A percentile compares a stretch with the other conserved stretches of the same genome.
Evolutionary conservation across 148 eudicot genomes (phyloP).

Genomic region (Cornus florida): DNA sequence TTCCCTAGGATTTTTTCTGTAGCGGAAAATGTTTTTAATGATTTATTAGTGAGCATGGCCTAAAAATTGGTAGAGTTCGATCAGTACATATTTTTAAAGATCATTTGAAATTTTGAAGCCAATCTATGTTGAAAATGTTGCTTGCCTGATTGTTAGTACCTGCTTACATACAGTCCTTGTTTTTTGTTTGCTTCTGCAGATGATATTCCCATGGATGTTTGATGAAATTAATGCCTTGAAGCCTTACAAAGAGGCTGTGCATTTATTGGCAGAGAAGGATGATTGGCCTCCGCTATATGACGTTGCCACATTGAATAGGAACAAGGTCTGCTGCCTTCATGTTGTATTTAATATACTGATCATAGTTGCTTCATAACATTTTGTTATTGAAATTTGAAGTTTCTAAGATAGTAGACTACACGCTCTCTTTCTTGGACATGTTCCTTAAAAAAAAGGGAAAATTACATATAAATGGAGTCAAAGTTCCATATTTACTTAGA

Average conservation of each 20-base stretch:
- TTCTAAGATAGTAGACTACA: background rate
- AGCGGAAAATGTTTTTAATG: background rate
- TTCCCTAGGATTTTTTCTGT: background rate
- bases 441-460: too few species aligned
- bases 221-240: slow-evolving; percentile 76
- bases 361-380: too few species aligned
- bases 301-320: slow-evolving; percentile 45
- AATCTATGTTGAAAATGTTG: background rate
- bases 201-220: slow-evolving; percentile 96
- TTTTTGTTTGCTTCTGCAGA: slow-evolving; percentile 37
- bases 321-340: slow-evolving; percentile 52
- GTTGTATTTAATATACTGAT: background rate
- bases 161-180: background rate
- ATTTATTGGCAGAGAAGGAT: slow-evolving; percentile 65
- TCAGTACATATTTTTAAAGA: too few species aligned
- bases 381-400: too few species aligned
- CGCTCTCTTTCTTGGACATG: background rate
- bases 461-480: too few species aligned
- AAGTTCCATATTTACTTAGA: too few species aligned
- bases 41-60: background rate
- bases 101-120: background rate
- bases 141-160: background rate
- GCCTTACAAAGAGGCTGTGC: slow-evolving; percentile 71
- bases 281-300: slow-evolving; percentile 93
- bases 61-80: background rate